phyloP scores from a whole-genome alignment of 176 grass and related monocot species.

The Bromus sterilis region DNA sequence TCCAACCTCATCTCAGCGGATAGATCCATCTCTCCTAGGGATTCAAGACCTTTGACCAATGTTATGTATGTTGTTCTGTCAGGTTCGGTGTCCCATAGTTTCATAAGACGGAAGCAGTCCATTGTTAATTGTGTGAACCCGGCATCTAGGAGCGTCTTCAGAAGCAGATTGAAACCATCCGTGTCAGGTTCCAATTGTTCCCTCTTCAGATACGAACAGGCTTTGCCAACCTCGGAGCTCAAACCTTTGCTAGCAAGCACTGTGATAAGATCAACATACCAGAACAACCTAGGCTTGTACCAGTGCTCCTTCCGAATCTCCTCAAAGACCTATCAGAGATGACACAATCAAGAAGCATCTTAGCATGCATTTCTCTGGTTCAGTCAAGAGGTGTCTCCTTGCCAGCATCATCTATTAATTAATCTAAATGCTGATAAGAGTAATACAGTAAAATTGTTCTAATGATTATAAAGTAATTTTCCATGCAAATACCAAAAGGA shows the following conservation, averaged over 20 bases:
- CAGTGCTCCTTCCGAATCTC: constrained; percentile 83
- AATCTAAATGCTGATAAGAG: constrained; percentile 5
- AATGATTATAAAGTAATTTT: background rate
- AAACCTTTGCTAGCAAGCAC: constrained; percentile 55
- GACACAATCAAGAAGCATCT: constrained; percentile 28
- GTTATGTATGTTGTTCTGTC: constrained; percentile 56
- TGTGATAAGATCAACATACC: constrained; percentile 63
- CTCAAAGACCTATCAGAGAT: constrained; percentile 61
- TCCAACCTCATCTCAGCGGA: constrained; percentile 41
- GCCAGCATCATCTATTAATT: constrained; percentile 19
- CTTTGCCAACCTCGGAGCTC: constrained; percentile 39
- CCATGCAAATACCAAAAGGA: background rate
- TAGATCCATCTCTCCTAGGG: constrained; percentile 46
- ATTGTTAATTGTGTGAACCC: constrained; percentile 51
- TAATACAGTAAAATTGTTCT: background rate
- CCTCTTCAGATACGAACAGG: constrained; percentile 62
- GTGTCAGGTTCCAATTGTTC: constrained; percentile 59
- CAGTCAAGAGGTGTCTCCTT: constrained; percentile 8
- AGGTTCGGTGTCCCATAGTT: constrained; percentile 68
- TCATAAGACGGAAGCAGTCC: constrained; percentile 81
- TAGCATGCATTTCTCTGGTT: constrained; percentile 13
- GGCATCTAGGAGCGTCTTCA: constrained; percentile 47
- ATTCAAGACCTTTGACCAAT: constrained; percentile 62
- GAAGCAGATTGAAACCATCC: constrained; percentile 69
- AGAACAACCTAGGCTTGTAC: constrained; percentile 60